Evolutionary conservation across 495 filamentous ascomycete species (phyloP).

Genomic region (Podospora conica): DNA sequence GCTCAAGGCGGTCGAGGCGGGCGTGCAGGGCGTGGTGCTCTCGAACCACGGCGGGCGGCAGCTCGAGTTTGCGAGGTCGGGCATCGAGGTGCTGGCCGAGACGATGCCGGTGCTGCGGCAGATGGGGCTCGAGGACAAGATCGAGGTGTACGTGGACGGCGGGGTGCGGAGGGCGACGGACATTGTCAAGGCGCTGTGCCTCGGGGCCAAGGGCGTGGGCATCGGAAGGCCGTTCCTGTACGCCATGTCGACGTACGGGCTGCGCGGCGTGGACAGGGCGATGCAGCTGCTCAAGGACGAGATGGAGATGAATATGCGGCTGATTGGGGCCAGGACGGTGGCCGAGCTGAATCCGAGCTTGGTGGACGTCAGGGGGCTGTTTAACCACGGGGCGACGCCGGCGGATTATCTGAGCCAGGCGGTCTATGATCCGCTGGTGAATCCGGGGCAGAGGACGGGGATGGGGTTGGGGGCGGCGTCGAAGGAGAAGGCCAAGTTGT

Average conservation of each 20-base stretch:
- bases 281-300: slow-evolving; percentile 96
- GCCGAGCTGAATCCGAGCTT: slow-evolving; percentile 72
- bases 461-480: slow-evolving; percentile 5
- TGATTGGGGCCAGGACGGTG: slow-evolving; percentile 71
- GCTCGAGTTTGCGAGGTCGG: slow-evolving; percentile 85
- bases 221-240: slow-evolving; percentile 94
- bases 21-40: slow-evolving; percentile 87
- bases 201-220: slow-evolving; percentile 88
- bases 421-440: slow-evolving; percentile 40
- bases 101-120: slow-evolving; percentile 90
- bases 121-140: slow-evolving; percentile 71
- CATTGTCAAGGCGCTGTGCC: slow-evolving; percentile 90
- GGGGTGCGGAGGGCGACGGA: slow-evolving; percentile 87
- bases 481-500: slow-evolving; percentile 27
- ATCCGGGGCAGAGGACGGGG: slow-evolving; percentile 34
- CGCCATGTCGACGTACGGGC: slow-evolving; percentile 91
- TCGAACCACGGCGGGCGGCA: slow-evolving; percentile 98
- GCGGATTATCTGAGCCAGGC: slow-evolving; percentile 53
- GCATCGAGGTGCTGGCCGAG: slow-evolving; percentile 90
- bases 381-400: slow-evolving; percentile 63
- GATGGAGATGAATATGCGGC: slow-evolving; percentile 98
- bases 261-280: slow-evolving; percentile 79
- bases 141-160: slow-evolving; percentile 90
- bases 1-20: slow-evolving; percentile 70
- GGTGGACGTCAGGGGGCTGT: slow-evolving; percentile 68